Evolutionary conservation across 352 stramenopile species (phyloP), one percentile per base, ranked within the genome.

Genomic region (Phytophthora rubi): DNA sequence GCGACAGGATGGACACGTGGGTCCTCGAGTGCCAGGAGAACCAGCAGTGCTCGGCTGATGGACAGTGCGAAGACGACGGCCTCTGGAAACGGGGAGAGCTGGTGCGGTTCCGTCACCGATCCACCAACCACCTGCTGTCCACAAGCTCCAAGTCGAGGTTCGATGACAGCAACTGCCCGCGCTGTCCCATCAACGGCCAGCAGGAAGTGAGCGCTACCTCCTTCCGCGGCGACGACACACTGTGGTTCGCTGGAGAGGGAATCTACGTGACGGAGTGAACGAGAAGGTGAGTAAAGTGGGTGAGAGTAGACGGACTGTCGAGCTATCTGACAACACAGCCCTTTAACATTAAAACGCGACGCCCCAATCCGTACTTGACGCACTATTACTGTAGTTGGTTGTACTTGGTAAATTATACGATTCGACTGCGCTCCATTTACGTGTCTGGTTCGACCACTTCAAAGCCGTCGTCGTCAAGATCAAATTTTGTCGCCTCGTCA

Each of bases 161-260:
- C 62, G 82, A 95, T 65, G 77, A 93, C 76, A 88, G 64, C 37
- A 95, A 95, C 70, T 95, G 88, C 53, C 86, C 86, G 16, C 79
- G 74, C 28, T 95, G 88, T 60, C 88, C 88, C 52, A 95, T 95
- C 70, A 92, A 93, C 64, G 88, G 88, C 18, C 88, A 95, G 71
- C 88, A 95, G 68, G 85, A 95, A 75, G 88, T 95, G 45, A 94
- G 85, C 63, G 81, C 81, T 0, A 83, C 62, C 35, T 64, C 76
- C n/a, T 70, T 77, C 15, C 81, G 77, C 54, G 66, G 72, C n/a
- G 82, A 85, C 37, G 68, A 74, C 55, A 86, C 85, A 54, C 64
- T 93, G 28, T 95, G 88, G 88, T 93, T 91, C 47, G 88, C 88
- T 35, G 86, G 77, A 53, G 88, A 95, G 59, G 88, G 88, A 45